These are phyloP conservation scores for Fusarium foetens DNA, from an alignment of 2,329 filamentous ascomycete genomes.

Conservation along the genomic window DNA sequence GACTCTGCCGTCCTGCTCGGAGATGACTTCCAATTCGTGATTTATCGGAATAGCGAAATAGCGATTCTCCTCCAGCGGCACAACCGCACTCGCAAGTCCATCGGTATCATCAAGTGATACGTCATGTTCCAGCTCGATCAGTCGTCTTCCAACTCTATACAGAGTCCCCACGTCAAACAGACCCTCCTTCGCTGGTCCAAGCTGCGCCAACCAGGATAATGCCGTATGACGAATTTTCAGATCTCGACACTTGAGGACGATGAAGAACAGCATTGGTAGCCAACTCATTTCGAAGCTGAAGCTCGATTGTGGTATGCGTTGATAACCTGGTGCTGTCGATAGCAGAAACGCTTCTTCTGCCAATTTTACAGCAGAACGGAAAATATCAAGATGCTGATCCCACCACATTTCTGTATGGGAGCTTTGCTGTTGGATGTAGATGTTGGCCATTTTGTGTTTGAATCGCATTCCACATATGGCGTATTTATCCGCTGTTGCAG, in stretches of 20 bases:
- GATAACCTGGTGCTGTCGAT: neutral
- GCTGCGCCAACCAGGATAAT: neutral
- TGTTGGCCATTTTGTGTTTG: neutral
- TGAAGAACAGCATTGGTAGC: neutral
- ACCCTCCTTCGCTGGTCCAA: conserved; percentile 7
- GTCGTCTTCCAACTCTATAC: conserved; percentile 14
- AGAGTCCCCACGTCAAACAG: conserved; percentile 17
- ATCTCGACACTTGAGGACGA: neutral
- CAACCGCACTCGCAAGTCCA: accelerated
- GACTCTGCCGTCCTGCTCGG: neutral
- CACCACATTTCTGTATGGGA: conserved; percentile 7
- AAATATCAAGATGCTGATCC: neutral
- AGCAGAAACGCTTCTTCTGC: neutral
- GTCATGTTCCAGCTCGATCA: neutral
- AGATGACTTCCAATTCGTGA: conserved; percentile 7
- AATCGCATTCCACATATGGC: conserved; percentile 4
- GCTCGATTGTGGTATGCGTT: neutral
- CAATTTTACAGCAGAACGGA: neutral
- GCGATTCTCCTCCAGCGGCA: neutral
- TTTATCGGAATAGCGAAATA: conserved; percentile 6
- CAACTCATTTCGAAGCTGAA: conserved; percentile 19
- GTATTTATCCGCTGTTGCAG: neutral
- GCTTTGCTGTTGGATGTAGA: neutral
- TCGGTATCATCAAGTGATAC: neutral
- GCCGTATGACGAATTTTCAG: neutral